Base-by-base conservation (phyloP, 345 rosid genomes). In the Dipteronia dyeriana region DNA sequence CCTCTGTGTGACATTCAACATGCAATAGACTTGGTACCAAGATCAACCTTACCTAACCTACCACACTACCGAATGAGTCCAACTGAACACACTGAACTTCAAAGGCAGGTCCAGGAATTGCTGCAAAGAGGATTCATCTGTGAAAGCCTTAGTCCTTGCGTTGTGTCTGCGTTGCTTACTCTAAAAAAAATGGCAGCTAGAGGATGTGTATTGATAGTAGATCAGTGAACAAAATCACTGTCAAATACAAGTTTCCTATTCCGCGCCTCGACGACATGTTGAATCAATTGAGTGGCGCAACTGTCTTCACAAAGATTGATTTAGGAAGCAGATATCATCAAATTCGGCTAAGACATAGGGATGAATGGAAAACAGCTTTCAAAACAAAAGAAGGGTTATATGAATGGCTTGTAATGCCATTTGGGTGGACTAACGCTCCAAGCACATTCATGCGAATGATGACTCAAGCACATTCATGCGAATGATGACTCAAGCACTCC, bases 361-460 rank as follows among this genome's bases (percentile, higher is more conserved):
- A 67, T 39, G 71, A 67, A 38, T 67, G 71, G 71, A 67, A 67
- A 20, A 67, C 22, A 5, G 51, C 51, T 5, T 67, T 67, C 19
- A n/a, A n/a, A n/a, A n/a, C n/a, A n/a, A 16, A 43, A 17, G 71
- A 67, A 14, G 23, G 51, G 14, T 20, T 67, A 13, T 67, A 34
- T 67, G 71, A 67, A 14, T 67, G 71, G 12, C 20, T 67, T 12
- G 51, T 67, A 8, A 67, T 67, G 71, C 51, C 71, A 0, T 67
- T 67, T 2, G 71, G 71, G 0, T 19, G 39, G 0, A 14, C 71
- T n/a, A 67, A 67, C 12, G 51, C 71, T n/a, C n/a, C n/a, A n/a
- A n/a, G n/a, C n/a, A n/a, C n/a, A n/a, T n/a, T n/a, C n/a, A n/a
- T n/a, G n/a, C n/a, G n/a, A n/a, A n/a, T n/a, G n/a, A n/a, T n/a